Evolutionary conservation across 108 stramenopile genomes (phyloP).

Genomic region (Conticribra guillardii): DNA sequence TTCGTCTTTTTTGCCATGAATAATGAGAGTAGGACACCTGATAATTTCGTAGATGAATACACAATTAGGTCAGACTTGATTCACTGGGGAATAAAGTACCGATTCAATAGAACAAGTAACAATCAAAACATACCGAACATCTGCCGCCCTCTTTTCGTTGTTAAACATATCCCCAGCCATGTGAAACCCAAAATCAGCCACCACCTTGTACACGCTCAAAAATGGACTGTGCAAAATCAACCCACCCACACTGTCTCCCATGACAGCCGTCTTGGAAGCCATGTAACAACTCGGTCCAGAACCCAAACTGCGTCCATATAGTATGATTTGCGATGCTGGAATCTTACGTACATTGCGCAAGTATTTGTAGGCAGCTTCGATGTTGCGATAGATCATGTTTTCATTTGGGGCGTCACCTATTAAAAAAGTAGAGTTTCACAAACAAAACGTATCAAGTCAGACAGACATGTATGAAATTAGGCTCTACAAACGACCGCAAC

Average conservation of each 20-base stretch:
- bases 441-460: too few species aligned
- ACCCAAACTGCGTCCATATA: constrained; percentile 70
- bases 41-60: neutral
- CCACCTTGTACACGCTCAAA: constrained; percentile 55
- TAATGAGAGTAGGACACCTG: constrained; percentile 71
- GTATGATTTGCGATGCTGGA: constrained; percentile 43
- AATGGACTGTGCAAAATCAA: constrained; percentile 66
- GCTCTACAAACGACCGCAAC: too few species aligned
- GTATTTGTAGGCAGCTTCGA: constrained; percentile 52
- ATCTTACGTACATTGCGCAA: constrained; percentile 27
- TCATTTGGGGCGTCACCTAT: constrained; percentile 20
- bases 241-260: constrained; percentile 63
- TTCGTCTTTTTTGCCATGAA: constrained; percentile 75
- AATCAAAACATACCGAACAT: constrained; percentile 35
- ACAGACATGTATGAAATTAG: too few species aligned
- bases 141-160: constrained; percentile 53
- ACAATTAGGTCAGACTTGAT: neutral
- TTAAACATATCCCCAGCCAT: constrained; percentile 51
- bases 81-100: neutral
- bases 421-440: neutral
- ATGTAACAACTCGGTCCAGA: constrained; percentile 74
- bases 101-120: neutral
- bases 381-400: constrained; percentile 56
- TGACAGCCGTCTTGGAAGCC: constrained; percentile 60
- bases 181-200: constrained; percentile 45